Base-by-base conservation (phyloP, 176 grass and related monocot species). In the Phragmites australis region DNA sequence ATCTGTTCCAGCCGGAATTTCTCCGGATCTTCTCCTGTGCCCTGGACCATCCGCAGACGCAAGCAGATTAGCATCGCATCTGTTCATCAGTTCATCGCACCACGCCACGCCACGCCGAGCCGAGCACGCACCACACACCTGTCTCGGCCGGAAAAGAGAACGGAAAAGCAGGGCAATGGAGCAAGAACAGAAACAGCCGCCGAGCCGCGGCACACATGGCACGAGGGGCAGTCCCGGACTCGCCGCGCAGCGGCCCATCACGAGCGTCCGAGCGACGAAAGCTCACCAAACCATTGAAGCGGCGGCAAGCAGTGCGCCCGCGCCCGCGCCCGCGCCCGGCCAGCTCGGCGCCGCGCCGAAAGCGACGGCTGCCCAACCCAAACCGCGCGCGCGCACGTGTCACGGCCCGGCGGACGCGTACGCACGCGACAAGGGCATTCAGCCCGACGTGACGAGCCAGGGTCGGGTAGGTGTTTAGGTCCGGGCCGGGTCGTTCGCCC, bases 121-220 rank as follows among this genome's bases (percentile, higher is more conserved):
- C 39, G 49, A 30, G 18, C 27, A 5, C 43, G 44, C 75, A 10
- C 82, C 62, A 67, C 72, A 58, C 72, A 76, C 72, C 61, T 83
- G 81, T 57, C 61, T 23, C 49, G 19, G 39, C 60, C 26, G 61
- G 47, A 8, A 25, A 83, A 43, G 22, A 18, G n/a, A 18, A 5
- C 45, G 6, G 0, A 18, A 65, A 21, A 13, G 34, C 39, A 16
- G 16, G 1, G 45, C n/a, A n/a, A n/a, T n/a, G n/a, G n/a, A n/a
- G 8, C 1, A 14, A 3, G 26, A 19, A 45, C n/a, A 19, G 29
- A 25, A 22, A 17, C 27, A 23, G 17, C 12, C 17, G 65, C 37
- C 52, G 51, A 23, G 17, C 12, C 17, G 65, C 37, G 65, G 51
- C 29, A 60, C 79, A 22, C 65, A 2, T 58, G 65, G 39, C 78